Evolutionary conservation across 805 yeast species (phyloP).

Genomic region (Metschnikowia chrysomelidarum): DNA sequence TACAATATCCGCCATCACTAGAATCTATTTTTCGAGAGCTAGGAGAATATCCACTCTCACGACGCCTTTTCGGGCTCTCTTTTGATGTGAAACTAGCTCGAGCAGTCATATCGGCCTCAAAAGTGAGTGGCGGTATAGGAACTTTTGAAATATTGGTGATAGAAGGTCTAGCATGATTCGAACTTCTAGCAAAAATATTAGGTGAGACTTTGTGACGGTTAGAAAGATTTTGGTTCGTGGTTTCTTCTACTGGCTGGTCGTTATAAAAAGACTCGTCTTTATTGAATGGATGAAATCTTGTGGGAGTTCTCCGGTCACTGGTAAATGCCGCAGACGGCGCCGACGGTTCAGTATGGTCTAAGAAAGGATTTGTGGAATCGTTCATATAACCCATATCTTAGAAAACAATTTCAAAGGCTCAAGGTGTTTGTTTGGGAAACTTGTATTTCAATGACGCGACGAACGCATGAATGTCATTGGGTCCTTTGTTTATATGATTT

Average conservation of each 20-base stretch:
- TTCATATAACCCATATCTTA: constrained; percentile 1
- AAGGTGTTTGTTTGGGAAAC: constrained; percentile 2
- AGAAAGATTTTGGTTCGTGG: no score
- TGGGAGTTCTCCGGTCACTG: constrained; percentile 36
- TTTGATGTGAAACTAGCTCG: constrained; percentile 63
- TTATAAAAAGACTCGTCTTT: constrained; percentile 20
- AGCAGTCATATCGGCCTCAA: constrained; percentile 37
- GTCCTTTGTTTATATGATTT: constrained; percentile 19
- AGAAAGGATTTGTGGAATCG: constrained; percentile 27
- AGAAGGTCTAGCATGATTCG: constrained; percentile 20
- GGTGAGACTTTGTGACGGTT: constrained; percentile 48
- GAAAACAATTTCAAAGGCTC: neutral
- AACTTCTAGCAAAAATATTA: constrained; percentile 41
- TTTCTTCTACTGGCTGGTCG: constrained; percentile 27
- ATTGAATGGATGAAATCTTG: constrained; percentile 30
- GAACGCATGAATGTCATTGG: constrained; percentile 1
- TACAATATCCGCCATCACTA: constrained; percentile 34
- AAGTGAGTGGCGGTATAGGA: constrained; percentile 13
- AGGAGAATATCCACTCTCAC: constrained; percentile 28
- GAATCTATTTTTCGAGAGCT: no score
- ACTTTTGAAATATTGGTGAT: constrained; percentile 4
- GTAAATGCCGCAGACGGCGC: constrained; percentile 41
- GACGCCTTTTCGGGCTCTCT: constrained; percentile 68
- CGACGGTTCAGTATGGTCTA: constrained; percentile 30
- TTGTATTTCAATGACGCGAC: neutral